Evolutionary conservation across 1,284 basidiomycete genomes (phyloP).

Genomic region (Leucoagaricus sp.): DNA sequence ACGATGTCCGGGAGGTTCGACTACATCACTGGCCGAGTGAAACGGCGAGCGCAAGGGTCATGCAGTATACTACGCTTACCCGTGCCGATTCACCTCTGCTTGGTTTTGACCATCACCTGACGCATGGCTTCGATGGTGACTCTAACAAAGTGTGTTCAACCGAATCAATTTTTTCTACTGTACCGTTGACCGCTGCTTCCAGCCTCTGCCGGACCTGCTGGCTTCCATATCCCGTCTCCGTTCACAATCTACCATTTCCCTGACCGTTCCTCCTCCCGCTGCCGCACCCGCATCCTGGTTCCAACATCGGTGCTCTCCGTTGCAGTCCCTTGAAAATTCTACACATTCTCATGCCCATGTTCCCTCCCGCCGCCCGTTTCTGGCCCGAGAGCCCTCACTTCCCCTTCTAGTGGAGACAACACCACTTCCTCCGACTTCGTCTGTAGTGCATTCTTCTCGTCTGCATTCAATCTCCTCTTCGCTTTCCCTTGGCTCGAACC

Average conservation of each 20-base stretch:
- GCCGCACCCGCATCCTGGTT: neutral
- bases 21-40: conserved; percentile 13
- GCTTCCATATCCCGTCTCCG: conserved; percentile 1
- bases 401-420: conserved; percentile 15
- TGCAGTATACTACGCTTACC: conserved; percentile 1
- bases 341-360: neutral
- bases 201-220: conserved; percentile 8
- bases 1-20: conserved; percentile 1
- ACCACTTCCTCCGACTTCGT: neutral
- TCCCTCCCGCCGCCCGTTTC: conserved; percentile 16
- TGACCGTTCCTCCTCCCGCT: neutral
- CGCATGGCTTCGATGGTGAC: neutral
- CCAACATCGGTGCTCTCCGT: neutral
- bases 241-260: neutral
- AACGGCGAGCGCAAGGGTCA: neutral
- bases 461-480: conserved; percentile 21
- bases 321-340: conserved; percentile 7
- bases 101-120: conserved; percentile 5
- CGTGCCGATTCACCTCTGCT: conserved; percentile 14
- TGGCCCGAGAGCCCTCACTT: conserved; percentile 14
- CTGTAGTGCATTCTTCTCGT: conserved; percentile 15
- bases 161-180: neutral
- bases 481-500: conserved; percentile 16
- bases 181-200: neutral
- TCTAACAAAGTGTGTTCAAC: conserved; percentile 3